Percentiles rank a stretch among this genome's conserved stretches.
Conservation (phyloP, 2,329 filamentous ascomycete species). For the Lasiodiplodia hormozganensis region DNA sequence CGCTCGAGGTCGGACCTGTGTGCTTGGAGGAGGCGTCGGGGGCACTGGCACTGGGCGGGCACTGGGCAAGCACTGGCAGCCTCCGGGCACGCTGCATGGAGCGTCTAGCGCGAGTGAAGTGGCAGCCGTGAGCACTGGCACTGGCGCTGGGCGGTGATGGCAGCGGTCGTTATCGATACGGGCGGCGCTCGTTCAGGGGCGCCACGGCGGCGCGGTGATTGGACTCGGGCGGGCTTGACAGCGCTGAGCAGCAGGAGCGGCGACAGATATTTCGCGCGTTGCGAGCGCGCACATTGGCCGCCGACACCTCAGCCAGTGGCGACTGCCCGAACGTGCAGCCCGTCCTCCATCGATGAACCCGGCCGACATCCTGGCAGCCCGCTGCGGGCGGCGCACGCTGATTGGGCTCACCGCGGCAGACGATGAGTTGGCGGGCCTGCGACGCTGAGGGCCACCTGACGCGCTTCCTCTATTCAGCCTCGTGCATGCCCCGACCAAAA, state of each 20-base stretch:
- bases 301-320: slow-evolving; percentile 24
- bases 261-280: slow-evolving; percentile 21
- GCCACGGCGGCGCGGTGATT: slow-evolving; percentile 17
- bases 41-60: neutral
- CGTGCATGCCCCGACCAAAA: slow-evolving; percentile 21
- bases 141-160: neutral
- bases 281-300: slow-evolving; percentile 12
- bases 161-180: slow-evolving; percentile 13
- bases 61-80: slow-evolving; percentile 10
- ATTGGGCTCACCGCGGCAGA: neutral
- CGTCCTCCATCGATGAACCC: slow-evolving; percentile 8
- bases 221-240: slow-evolving; percentile 9
- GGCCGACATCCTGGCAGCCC: neutral
- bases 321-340: slow-evolving; percentile 12
- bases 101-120: slow-evolving; percentile 21
- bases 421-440: slow-evolving; percentile 1
- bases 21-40: slow-evolving; percentile 1
- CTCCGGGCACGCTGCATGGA: slow-evolving; percentile 20
- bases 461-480: slow-evolving; percentile 23
- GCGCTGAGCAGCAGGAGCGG: slow-evolving; percentile 13
- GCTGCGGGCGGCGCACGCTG: neutral
- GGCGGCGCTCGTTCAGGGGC: slow-evolving; percentile 13
- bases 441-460: slow-evolving; percentile 20
- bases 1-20: slow-evolving; percentile 25
- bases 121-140: slow-evolving; percentile 7